A percentile compares a stretch with the other conserved stretches of the same genome.
These are phyloP conservation scores for Corrigiola litoralis DNA, from an alignment of 179 eudicot species.

Conservation along the genomic window DNA sequence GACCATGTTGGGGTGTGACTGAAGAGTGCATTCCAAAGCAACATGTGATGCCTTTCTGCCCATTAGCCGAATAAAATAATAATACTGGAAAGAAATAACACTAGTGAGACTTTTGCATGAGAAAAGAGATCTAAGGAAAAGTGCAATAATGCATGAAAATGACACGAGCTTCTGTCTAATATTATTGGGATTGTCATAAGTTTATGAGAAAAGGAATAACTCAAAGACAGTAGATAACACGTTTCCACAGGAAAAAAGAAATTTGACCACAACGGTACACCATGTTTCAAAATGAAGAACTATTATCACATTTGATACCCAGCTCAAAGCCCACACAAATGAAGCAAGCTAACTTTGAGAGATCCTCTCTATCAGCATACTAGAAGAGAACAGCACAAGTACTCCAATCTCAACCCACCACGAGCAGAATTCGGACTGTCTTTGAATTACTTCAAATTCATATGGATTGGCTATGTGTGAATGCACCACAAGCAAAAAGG, in stretches of 20 bases:
- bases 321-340: background rate
- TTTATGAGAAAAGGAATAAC: background rate
- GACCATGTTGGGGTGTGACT: constrained; percentile 98
- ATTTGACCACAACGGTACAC: no score
- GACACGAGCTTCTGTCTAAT: background rate
- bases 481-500: background rate
- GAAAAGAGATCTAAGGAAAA: background rate
- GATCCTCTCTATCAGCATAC: background rate
- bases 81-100: constrained; percentile 51
- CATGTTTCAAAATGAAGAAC: no score
- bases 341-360: background rate
- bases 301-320: no score
- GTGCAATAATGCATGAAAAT: background rate
- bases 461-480: background rate
- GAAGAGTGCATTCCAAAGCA: constrained; percentile 95
- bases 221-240: no score
- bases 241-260: no score
- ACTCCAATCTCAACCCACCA: background rate
- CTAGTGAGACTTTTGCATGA: constrained; percentile 11
- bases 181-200: no score
- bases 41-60: constrained; percentile 98
- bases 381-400: no score
- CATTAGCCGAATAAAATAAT: constrained; percentile 94
- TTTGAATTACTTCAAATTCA: background rate
- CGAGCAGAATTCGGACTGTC: background rate